Conservation (phyloP, 163 green algal genomes). For the Prototheca cutis region DNA sequence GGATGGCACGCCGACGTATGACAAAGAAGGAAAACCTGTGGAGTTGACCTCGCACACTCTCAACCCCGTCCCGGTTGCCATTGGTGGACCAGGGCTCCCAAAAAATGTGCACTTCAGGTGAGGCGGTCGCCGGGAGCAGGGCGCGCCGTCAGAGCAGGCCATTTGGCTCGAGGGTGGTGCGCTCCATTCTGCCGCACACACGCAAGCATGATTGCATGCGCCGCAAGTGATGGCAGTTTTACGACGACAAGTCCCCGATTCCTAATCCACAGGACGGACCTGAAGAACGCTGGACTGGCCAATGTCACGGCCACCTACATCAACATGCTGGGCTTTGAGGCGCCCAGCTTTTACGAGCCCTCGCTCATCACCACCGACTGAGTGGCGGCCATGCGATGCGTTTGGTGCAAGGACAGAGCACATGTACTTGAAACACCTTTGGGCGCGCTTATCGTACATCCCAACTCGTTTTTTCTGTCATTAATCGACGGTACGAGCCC, state of each 20-base stretch:
- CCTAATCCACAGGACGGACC: conserved; percentile 31
- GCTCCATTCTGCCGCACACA: too few relatives aligned
- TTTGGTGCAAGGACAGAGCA: too few relatives aligned
- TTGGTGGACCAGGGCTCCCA: conserved; percentile 75
- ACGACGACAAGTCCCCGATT: too few relatives aligned
- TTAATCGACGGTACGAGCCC: too few relatives aligned
- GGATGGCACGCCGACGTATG: conserved; percentile 27
- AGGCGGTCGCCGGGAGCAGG: too few relatives aligned
- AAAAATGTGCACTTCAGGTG: conserved; percentile 43
- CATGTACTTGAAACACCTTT: too few relatives aligned
- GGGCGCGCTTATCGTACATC: too few relatives aligned
- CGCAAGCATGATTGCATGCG: background rate
- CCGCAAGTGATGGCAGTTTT: background rate
- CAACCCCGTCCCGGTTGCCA: conserved; percentile 64
- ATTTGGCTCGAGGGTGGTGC: too few relatives aligned
- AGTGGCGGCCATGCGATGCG: too few relatives aligned
- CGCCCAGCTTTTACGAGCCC: conserved; percentile 19
- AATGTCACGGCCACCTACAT: conserved; percentile 84
- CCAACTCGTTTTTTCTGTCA: too few relatives aligned
- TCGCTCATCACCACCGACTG: conserved; percentile 9
- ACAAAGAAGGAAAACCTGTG: conserved; percentile 54
- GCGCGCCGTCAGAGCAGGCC: too few relatives aligned
- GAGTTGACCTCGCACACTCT: conserved; percentile 75
- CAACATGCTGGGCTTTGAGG: conserved; percentile 70
- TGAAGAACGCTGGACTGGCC: conserved; percentile 65